Conservation (phyloP, 2,329 filamentous ascomycete species). For the Orbilia blumenaviensis region DNA sequence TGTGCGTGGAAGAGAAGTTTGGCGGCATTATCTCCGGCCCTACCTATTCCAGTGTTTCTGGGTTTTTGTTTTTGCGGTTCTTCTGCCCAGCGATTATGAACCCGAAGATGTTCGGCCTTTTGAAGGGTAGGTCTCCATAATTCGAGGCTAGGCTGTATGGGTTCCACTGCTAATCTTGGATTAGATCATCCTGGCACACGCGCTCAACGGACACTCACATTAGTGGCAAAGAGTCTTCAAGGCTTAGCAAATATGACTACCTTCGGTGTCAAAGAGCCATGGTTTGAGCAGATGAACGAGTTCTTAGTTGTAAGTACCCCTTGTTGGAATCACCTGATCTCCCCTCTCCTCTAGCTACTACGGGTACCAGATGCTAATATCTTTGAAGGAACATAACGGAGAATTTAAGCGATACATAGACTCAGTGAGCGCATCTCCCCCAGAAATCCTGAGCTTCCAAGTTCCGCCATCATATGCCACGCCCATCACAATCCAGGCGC, state of each 20-base stretch:
- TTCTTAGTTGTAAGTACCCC: constrained; percentile 63
- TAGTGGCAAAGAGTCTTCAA: constrained; percentile 75
- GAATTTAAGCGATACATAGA: constrained; percentile 58
- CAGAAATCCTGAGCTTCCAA: constrained; percentile 59
- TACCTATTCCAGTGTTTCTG: constrained; percentile 75
- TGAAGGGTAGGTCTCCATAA: constrained; percentile 68
- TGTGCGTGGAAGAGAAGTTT: constrained; percentile 75
- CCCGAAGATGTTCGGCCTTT: constrained; percentile 73
- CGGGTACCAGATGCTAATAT: not conserved
- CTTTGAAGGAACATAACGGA: constrained; percentile 52
- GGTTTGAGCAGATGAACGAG: constrained; percentile 78
- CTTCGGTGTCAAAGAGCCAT: constrained; percentile 75
- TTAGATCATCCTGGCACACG: constrained; percentile 71
- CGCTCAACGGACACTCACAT: constrained; percentile 71
- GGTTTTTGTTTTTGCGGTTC: constrained; percentile 74
- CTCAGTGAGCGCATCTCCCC: constrained; percentile 54
- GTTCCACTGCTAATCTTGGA: constrained; percentile 15
- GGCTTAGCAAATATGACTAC: constrained; percentile 74
- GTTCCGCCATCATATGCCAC: constrained; percentile 89
- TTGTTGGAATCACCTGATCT: too few relatives aligned
- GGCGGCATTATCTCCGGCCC: constrained; percentile 73
- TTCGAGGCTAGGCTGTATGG: not conserved
- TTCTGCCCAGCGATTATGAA: constrained; percentile 76
- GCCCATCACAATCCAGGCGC: constrained; percentile 85
- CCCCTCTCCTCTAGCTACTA: not conserved